A percentile compares a stretch with the other conserved stretches of the same genome.
Evolutionary conservation across 768 basidiomycete genomes (phyloP).

Genomic region (Hygrophorus pudorinus): DNA sequence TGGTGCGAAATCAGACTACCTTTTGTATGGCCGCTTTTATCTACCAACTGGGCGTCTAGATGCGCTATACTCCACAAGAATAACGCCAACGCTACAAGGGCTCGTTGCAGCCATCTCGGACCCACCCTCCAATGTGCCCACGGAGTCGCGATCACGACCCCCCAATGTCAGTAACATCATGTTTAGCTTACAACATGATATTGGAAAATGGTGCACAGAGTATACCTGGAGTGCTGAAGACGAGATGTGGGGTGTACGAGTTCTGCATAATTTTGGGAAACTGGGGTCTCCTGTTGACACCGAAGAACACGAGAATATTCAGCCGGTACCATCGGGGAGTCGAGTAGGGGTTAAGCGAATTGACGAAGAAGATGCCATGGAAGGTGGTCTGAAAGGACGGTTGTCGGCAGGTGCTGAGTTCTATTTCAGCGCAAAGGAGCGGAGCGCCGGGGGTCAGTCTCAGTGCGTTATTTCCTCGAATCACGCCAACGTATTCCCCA

Average conservation of each 20-base stretch:
- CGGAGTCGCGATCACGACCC: slow-evolving; percentile 33
- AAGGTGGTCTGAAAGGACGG: slow-evolving; percentile 83
- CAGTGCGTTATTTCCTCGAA: neutral
- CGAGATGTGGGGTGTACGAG: slow-evolving; percentile 82
- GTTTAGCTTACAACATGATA: slow-evolving; percentile 84
- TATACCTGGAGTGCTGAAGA: slow-evolving; percentile 94
- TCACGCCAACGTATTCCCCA: neutral
- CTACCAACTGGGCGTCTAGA: slow-evolving; percentile 84
- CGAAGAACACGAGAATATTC: slow-evolving; percentile 23
- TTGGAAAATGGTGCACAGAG: slow-evolving; percentile 87
- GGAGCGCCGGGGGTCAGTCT: slow-evolving; percentile 78
- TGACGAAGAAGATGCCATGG: slow-evolving; percentile 90
- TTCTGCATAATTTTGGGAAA: slow-evolving; percentile 88
- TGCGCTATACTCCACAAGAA: slow-evolving; percentile 76
- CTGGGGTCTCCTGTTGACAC: slow-evolving; percentile 30
- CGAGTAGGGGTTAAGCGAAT: slow-evolving; percentile 55
- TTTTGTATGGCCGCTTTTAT: slow-evolving; percentile 87
- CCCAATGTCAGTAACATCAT: slow-evolving; percentile 59
- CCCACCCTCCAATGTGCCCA: slow-evolving; percentile 41
- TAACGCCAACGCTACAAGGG: slow-evolving; percentile 71
- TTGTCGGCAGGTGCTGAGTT: slow-evolving; percentile 89
- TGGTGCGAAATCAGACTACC: slow-evolving; percentile 55
- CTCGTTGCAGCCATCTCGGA: slow-evolving; percentile 84
- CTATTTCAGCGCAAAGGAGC: slow-evolving; percentile 88
- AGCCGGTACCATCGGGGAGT: slow-evolving; percentile 13